Base-by-base conservation (phyloP, 495 filamentous ascomycete species). In the Pseudomonodictys pantanalensis region DNA sequence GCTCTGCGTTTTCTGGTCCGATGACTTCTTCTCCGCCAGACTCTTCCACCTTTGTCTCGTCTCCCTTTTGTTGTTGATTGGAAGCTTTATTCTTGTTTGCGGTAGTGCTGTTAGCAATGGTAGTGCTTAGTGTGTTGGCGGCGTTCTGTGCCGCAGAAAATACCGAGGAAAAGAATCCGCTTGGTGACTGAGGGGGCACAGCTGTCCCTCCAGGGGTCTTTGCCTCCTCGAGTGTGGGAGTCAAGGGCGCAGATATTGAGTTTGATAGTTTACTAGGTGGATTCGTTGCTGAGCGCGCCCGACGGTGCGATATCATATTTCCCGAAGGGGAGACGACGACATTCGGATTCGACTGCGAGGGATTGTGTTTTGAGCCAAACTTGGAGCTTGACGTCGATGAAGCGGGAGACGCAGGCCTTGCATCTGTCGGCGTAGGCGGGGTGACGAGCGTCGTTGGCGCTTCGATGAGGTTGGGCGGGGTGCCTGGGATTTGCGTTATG, bases 121-220 rank as follows among this genome's bases (percentile, higher is more conserved):
- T 91, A 67, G 83, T 96, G 62, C 82, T 91, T 3, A 99, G 67
- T 1, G 84, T 85, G 63, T 82, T 91, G n/a, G 93, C 92, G 35
- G 95, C 92, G 74, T 89, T 97, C 68, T 97, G 93, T 15, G 92
- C 92, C 26, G 86, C 92, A 28, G 90, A 91, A 65, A 98, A 89
- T 68, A 97, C 87, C 15, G 86, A 89, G 6, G 90, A 92, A 72
- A 98, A 98, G 72, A 98, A 98, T 0, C 91, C 90, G 42, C 77
- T 78, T 41, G 68, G 65, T 51, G 72, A 77, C 57, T 83, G 79
- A 10, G 79, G 79, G 32, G 65, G 58, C 1, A 61, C 53, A 12
- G 73, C 55, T 50, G 69, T 63, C 71, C 79, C 68, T 22, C 72
- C 75, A 7, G 81, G 72, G 1, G 79, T 75, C 59, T 81, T 85